Evolutionary conservation across 352 stramenopile species (phyloP).

Genomic region (Saprolegnia parasitica): DNA sequence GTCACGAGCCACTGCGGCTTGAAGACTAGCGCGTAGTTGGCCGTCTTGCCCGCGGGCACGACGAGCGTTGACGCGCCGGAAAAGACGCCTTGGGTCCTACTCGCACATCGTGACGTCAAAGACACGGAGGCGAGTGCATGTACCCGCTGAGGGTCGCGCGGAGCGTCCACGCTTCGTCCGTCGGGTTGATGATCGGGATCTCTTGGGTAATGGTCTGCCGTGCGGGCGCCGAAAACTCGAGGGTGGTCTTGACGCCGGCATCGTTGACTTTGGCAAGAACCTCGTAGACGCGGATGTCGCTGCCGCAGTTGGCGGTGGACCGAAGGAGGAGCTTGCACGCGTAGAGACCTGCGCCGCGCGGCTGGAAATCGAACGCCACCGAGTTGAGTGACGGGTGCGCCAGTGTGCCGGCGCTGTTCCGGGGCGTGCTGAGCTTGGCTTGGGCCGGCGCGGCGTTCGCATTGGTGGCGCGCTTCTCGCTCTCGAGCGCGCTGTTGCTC

Average conservation of each 20-base stretch:
- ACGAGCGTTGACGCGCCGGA: conserved; percentile 55
- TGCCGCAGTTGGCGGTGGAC: conserved; percentile 53
- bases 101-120: neutral
- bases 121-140: no score
- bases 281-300: conserved; percentile 79
- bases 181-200: conserved; percentile 88
- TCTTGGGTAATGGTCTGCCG: conserved; percentile 85
- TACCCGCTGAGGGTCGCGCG: conserved; percentile 50
- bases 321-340: conserved; percentile 67
- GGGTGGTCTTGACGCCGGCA: conserved; percentile 71
- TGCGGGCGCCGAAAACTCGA: conserved; percentile 87
- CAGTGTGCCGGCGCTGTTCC: conserved; percentile 34
- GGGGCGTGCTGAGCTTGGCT: conserved; percentile 46
- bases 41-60: conserved; percentile 65
- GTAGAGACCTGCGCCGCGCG: conserved; percentile 63
- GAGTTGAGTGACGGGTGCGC: conserved; percentile 36
- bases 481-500: conserved; percentile 14
- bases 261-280: conserved; percentile 81
- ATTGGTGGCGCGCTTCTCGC: conserved; percentile 13
- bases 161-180: conserved; percentile 77
- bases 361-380: conserved; percentile 68
- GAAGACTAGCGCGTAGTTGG: conserved; percentile 79
- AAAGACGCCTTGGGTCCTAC: conserved; percentile 42
- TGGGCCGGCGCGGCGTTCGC: conserved; percentile 33
- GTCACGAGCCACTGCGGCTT: conserved; percentile 68